phyloP scores from a whole-genome alignment of 768 basidiomycete species.

The Boletus sp. region DNA sequence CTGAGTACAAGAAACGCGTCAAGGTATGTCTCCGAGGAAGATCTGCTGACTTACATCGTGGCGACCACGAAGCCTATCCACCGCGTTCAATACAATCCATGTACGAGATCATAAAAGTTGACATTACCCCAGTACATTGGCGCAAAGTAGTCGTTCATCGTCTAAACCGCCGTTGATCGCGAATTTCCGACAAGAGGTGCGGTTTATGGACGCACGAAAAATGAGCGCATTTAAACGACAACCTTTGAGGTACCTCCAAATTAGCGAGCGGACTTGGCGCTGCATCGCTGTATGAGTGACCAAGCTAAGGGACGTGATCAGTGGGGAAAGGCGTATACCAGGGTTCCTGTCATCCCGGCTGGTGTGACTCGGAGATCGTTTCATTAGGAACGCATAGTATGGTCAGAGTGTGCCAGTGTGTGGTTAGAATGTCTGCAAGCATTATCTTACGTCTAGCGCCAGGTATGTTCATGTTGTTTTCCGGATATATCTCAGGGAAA shows the following conservation, averaged over 20 bases:
- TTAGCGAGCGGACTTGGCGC: too few species aligned
- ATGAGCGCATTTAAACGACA: not conserved
- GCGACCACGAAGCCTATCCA: slow-evolving; percentile 6
- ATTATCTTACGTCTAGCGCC: too few species aligned
- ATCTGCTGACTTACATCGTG: slow-evolving; percentile 2
- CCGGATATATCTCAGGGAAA: too few species aligned
- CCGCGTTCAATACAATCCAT: not conserved
- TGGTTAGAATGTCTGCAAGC: not conserved
- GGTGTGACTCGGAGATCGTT: not conserved
- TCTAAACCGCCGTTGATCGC: not conserved
- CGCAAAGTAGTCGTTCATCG: not conserved
- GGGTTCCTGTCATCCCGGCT: not conserved
- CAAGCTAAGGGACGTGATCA: not conserved
- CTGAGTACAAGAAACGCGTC: not conserved
- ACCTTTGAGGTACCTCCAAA: not conserved
- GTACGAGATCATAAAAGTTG: not conserved
- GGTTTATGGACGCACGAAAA: not conserved
- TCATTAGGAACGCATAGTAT: not conserved
- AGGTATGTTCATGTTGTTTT: too few species aligned
- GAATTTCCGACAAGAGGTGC: not conserved
- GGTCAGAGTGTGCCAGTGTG: too few species aligned
- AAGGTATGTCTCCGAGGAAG: not conserved
- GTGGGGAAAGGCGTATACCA: not conserved
- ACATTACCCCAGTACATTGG: slow-evolving; percentile 10
- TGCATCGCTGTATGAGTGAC: not conserved